A percentile compares a stretch with the other conserved stretches of the same genome.
These are phyloP conservation scores for Neobulgaria alba DNA, from an alignment of 2,329 filamentous ascomycete species.

Conservation along the genomic window DNA sequence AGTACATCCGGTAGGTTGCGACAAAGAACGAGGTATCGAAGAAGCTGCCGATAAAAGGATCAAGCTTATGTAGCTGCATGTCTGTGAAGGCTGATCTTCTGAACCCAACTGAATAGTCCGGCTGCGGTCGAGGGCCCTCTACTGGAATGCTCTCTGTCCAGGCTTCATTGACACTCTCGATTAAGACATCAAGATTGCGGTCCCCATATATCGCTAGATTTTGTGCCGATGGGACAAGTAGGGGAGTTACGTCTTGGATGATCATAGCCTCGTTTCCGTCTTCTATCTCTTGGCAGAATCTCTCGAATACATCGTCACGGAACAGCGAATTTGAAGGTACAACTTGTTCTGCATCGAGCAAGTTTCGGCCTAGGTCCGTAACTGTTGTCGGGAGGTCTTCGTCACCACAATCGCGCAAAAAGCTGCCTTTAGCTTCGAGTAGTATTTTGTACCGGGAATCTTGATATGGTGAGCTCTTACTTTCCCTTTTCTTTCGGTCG, in stretches of 20 bases:
- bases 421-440: slow-evolving; percentile 34
- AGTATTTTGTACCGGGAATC: slow-evolving; percentile 30
- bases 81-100: slow-evolving; percentile 10
- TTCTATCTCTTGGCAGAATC: slow-evolving; percentile 28
- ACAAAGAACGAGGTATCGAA: background rate
- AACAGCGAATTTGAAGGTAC: slow-evolving; percentile 32
- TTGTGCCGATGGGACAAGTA: slow-evolving; percentile 21
- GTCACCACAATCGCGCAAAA: slow-evolving; percentile 32
- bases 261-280: slow-evolving; percentile 32
- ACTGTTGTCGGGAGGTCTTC: slow-evolving; percentile 29
- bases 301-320: slow-evolving; percentile 31
- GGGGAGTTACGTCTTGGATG: slow-evolving; percentile 9
- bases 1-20: background rate
- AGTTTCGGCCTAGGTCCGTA: slow-evolving; percentile 23
- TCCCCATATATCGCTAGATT: slow-evolving; percentile 27
- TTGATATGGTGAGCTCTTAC: slow-evolving; percentile 32
- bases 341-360: slow-evolving; percentile 29
- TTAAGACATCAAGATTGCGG: slow-evolving; percentile 27
- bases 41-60: background rate
- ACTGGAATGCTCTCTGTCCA: slow-evolving; percentile 35
- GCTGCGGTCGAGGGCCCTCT: slow-evolving; percentile 32
- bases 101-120: slow-evolving; percentile 38
- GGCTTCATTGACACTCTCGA: slow-evolving; percentile 35
- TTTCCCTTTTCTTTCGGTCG: slow-evolving; percentile 32
- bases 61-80: background rate